Evolutionary conservation across 352 stramenopile genomes (phyloP), one percentile per base, ranked within the genome.

Genomic region (Globisporangium viniferum): DNA sequence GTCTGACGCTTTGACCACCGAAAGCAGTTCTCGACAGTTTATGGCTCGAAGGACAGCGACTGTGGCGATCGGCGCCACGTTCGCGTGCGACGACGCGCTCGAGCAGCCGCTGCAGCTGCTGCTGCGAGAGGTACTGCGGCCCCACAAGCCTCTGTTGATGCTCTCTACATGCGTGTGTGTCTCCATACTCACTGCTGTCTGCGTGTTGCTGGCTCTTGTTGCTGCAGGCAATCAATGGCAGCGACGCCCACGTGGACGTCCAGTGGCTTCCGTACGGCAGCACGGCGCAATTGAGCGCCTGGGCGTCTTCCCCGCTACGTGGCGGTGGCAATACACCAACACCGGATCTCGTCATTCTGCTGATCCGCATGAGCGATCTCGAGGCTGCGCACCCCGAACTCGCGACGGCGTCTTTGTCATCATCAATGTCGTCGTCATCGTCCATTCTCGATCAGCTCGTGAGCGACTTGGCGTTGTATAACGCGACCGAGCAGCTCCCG

Each of bases 231-330:
- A 72, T 72, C 64, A n/a, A 62, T 84, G 41, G 71, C 48, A 46
- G 58, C 63, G 15, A 71, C 63, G 36, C n/a, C 66, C 14, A 72
- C 79, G 22, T 66, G 24, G 66, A 74, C 15, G 56, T 89, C 48
- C 71, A 89, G 39, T 92, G 84, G 84, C 67, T 92, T 35, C 64
- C 56, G 36, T 92, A 92, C 66, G 84, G 80, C 41, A 81, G 73
- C 67, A 53, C 81, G 0, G 65, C 67, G 59, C 61, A 84, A 29
- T 71, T 83, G 20, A 54, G 69, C 8, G 63, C 78, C 14, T 89
- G 78, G 75, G 35, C 44, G 55, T 57, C 51, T 8, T 58, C 24
- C n/a, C 7, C 36, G 18, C 2, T 24, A 10, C 44, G 18, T n/a
- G 41, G 41, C 9, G 44, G 18, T 49, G 5, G 41, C 5, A 33